These are phyloP conservation scores for Naganishia vishniacii DNA, from an alignment of 768 basidiomycete genomes.

Conservation along the genomic window DNA sequence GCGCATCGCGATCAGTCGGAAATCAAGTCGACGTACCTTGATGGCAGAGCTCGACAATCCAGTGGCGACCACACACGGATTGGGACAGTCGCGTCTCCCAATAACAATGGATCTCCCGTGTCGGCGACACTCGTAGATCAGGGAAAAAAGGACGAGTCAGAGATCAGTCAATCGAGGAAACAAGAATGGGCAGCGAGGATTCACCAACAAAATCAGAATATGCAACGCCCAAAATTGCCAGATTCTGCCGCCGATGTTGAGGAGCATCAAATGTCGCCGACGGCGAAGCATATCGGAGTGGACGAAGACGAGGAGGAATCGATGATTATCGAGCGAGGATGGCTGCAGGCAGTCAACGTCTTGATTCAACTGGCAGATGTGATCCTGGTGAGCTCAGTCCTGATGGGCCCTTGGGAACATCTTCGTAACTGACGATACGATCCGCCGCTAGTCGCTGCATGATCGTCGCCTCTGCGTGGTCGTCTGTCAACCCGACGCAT, in stretches of 20 bases:
- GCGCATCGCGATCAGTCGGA: too few species aligned
- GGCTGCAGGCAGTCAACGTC: slow-evolving; percentile 16
- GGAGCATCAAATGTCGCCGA: background rate
- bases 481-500: slow-evolving; percentile 15
- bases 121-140: background rate
- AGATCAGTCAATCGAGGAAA: background rate
- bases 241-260: background rate
- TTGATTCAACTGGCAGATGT: slow-evolving; percentile 23
- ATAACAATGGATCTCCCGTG: background rate
- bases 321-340: slow-evolving; percentile 15
- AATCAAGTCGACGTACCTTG: background rate
- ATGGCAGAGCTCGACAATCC: background rate
- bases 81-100: background rate
- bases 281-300: slow-evolving; percentile 1
- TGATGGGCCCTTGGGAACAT: background rate
- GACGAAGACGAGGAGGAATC: slow-evolving; percentile 17
- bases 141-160: background rate
- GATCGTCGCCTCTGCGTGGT: slow-evolving; percentile 16
- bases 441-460: slow-evolving; percentile 7
- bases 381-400: slow-evolving; percentile 3
- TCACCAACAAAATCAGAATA: background rate
- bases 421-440: slow-evolving; percentile 9
- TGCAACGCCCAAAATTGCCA: background rate
- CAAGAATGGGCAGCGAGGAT: slow-evolving; percentile 14
- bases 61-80: background rate